phyloP scores from a whole-genome alignment of 768 basidiomycete genomes.

The Agaricus sinodeliciosus region DNA sequence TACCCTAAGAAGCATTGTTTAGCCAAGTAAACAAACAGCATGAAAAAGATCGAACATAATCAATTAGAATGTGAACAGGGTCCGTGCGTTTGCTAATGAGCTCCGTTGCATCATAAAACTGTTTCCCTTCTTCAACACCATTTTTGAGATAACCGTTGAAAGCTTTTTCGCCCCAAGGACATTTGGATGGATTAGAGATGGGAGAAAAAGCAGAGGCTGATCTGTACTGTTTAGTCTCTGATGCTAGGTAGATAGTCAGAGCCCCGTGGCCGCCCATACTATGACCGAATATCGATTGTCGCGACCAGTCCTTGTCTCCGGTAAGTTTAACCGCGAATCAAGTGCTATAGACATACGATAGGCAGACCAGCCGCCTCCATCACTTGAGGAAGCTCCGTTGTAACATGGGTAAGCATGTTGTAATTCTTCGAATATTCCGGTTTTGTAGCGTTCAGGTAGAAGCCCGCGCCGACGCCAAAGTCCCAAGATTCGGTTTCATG shows the following conservation, averaged over 20 bases:
- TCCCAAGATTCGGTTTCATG: constrained; percentile 84
- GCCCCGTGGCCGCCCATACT: constrained; percentile 99
- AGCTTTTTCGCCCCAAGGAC: constrained; percentile 90
- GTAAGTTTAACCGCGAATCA: background rate
- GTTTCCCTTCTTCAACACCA: constrained; percentile 69
- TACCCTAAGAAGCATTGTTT: constrained; percentile 45
- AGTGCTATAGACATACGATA: constrained; percentile 44
- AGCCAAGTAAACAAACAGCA: background rate
- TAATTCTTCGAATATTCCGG: constrained; percentile 68
- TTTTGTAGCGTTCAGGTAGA: constrained; percentile 90
- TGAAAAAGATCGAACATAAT: constrained; percentile 54
- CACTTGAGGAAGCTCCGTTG: constrained; percentile 76
- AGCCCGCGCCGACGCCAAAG: constrained; percentile 93
- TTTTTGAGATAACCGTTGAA: constrained; percentile 80
- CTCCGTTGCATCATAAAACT: constrained; percentile 77
- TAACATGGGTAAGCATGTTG: constrained; percentile 85
- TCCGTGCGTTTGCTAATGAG: constrained; percentile 60
- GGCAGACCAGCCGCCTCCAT: constrained; percentile 70
- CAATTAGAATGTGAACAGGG: constrained; percentile 74
- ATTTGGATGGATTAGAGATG: constrained; percentile 78
- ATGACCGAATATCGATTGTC: constrained; percentile 91
- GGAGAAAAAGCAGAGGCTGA: constrained; percentile 89
- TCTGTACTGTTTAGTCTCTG: constrained; percentile 63
- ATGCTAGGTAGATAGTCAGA: constrained; percentile 80
- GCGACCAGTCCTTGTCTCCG: constrained; percentile 58